phyloP scores from a whole-genome alignment of 2,329 filamentous ascomycete genomes.

The Phaeosphaeriaceae sp. region DNA sequence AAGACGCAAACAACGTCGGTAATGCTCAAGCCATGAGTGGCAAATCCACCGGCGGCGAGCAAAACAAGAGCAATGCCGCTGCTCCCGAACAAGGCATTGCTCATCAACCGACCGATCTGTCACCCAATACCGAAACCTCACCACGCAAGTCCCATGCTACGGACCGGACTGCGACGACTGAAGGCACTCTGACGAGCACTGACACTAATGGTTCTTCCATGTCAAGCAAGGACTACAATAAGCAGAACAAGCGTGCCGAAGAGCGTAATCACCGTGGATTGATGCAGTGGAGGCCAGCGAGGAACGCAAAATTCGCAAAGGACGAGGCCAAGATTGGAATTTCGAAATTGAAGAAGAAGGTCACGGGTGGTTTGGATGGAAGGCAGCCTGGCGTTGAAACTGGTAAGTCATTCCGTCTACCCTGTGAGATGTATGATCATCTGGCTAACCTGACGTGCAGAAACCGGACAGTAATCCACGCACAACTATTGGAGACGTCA shows the following conservation, averaged over 20 bases:
- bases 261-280: conserved; percentile 86
- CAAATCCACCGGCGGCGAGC: conserved; percentile 18
- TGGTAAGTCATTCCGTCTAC: conserved; percentile 37
- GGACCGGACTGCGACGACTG: conserved; percentile 35
- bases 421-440: neutral
- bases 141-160: conserved; percentile 38
- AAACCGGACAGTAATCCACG: conserved; percentile 29
- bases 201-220: conserved; percentile 21
- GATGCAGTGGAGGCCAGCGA: conserved; percentile 94
- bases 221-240: conserved; percentile 66
- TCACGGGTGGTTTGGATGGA: conserved; percentile 75
- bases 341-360: conserved; percentile 76
- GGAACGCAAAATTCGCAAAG: conserved; percentile 87
- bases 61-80: conserved; percentile 13
- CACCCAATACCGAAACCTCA: conserved; percentile 21
- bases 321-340: conserved; percentile 83
- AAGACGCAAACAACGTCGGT: conserved; percentile 58
- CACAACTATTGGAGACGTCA: no score
- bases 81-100: conserved; percentile 27
- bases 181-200: conserved; percentile 11
- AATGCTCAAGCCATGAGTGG: conserved; percentile 32
- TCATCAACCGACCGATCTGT: conserved; percentile 39
- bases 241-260: conserved; percentile 73
- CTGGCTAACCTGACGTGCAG: conserved; percentile 23
- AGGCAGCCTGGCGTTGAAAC: conserved; percentile 90